These are phyloP conservation scores for Skeletonema costatum DNA, from an alignment of 108 stramenopile genomes.

Conservation along the genomic window DNA sequence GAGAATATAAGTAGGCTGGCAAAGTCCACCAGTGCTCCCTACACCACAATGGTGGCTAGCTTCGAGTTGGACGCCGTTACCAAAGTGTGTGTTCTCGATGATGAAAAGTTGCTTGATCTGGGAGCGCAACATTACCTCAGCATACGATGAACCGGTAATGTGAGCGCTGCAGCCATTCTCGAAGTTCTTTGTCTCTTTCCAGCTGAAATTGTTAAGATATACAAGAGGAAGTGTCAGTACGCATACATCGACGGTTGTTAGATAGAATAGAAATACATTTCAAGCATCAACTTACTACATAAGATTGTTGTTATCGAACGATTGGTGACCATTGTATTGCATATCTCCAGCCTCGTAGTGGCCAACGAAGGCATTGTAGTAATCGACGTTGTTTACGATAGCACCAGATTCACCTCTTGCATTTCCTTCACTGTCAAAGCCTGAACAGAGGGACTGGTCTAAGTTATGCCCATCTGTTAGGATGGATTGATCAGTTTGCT, in stretches of 20 bases:
- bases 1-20: slow-evolving; percentile 57
- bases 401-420: slow-evolving; percentile 44
- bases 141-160: slow-evolving; percentile 42
- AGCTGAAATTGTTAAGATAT: not conserved
- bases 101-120: slow-evolving; percentile 69
- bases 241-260: not conserved
- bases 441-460: slow-evolving; percentile 38
- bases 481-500: slow-evolving; percentile 56
- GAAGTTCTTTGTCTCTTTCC: slow-evolving; percentile 71
- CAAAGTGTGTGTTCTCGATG: slow-evolving; percentile 54
- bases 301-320: slow-evolving; percentile 40
- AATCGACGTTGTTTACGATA: slow-evolving; percentile 59
- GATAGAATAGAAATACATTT: not conserved
- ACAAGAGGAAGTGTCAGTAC: not conserved
- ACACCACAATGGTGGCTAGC: slow-evolving; percentile 70
- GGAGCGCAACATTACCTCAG: slow-evolving; percentile 52
- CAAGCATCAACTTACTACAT: slow-evolving; percentile 21
- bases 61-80: slow-evolving; percentile 43
- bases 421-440: slow-evolving; percentile 46
- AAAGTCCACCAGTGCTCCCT: slow-evolving; percentile 58
- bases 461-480: slow-evolving; percentile 48
- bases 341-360: slow-evolving; percentile 50
- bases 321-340: slow-evolving; percentile 52
- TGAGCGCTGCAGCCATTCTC: slow-evolving; percentile 63
- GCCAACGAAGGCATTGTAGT: slow-evolving; percentile 66